A percentile compares a stretch with the other conserved stretches of the same genome.
Evolutionary conservation across 2,329 filamentous ascomycete genomes (phyloP).

Genomic region (Teratosphaeriaceae sp.): DNA sequence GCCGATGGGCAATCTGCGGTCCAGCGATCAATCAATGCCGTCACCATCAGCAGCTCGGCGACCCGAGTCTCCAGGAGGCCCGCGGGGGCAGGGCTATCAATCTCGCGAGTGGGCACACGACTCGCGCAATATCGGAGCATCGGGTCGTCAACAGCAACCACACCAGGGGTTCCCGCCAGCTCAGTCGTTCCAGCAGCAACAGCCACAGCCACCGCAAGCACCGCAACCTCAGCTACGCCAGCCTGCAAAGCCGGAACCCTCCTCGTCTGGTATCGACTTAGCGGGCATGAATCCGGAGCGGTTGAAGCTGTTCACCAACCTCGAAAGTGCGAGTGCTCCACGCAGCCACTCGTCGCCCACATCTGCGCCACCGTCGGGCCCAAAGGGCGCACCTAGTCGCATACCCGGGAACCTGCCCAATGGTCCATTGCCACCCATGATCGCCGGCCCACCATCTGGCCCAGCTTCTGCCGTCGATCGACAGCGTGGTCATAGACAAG

Average conservation of each 20-base stretch:
- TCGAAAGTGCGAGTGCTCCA: not conserved
- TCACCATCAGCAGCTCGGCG: conserved; percentile 20
- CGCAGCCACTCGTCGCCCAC: conserved; percentile 17
- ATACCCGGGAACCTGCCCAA: conserved; percentile 21
- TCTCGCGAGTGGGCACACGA: conserved; percentile 14
- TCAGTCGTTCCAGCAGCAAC: not conserved
- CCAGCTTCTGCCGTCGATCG: conserved; percentile 20
- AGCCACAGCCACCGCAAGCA: conserved; percentile 7
- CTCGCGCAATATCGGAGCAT: conserved; percentile 13
- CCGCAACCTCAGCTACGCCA: conserved; percentile 7
- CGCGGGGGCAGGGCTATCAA: conserved; percentile 6
- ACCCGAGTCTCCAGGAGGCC: conserved; percentile 17
- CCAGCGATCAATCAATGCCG: conserved; percentile 13
- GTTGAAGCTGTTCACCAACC: conserved; percentile 6
- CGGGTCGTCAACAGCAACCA: conserved; percentile 10
- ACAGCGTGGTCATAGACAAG: conserved; percentile 17
- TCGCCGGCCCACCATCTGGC: conserved; percentile 22
- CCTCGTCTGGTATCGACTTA: conserved; percentile 16
- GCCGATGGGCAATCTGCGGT: conserved; percentile 11
- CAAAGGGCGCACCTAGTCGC: conserved; percentile 17
- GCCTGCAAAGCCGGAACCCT: conserved; percentile 16
- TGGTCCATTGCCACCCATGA: conserved; percentile 22
- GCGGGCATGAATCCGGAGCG: conserved; percentile 6
- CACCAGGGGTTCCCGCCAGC: no score
- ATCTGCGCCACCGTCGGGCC: conserved; percentile 23